These are phyloP conservation scores for Xylaria grammica DNA, from an alignment of 495 filamentous ascomycete species.

Conservation along the genomic window DNA sequence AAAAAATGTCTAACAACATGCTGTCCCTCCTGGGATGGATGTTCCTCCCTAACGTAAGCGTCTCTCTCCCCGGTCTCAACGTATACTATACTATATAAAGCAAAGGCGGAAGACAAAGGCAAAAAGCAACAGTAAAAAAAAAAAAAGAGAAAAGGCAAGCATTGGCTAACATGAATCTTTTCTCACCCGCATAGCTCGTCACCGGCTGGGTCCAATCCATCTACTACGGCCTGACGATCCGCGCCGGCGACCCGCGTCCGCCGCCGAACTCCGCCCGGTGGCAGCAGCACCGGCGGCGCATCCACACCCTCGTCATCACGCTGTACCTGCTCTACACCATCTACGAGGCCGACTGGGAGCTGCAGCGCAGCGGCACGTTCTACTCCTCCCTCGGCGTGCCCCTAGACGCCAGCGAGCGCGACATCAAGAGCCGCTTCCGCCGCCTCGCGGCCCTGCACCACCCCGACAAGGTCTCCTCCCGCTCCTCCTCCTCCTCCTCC, in stretches of 20 bases:
- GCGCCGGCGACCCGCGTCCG: constrained; percentile 85
- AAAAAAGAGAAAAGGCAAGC: background rate
- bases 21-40: constrained; percentile 82
- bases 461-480: constrained; percentile 74
- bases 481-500: background rate
- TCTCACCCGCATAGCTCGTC: constrained; percentile 61
- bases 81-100: background rate
- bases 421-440: constrained; percentile 83
- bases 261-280: constrained; percentile 72
- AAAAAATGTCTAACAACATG: constrained; percentile 45
- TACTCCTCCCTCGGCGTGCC: constrained; percentile 76
- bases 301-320: constrained; percentile 80
- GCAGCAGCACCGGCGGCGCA: constrained; percentile 73
- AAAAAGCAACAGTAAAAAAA: too few relatives aligned
- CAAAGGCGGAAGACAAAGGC: background rate
- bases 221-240: constrained; percentile 89
- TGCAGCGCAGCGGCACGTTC: constrained; percentile 73
- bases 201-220: constrained; percentile 78
- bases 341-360: constrained; percentile 85
- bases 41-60: constrained; percentile 74
- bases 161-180: constrained; percentile 16
- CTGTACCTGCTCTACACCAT: constrained; percentile 91
- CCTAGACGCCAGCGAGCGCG: constrained; percentile 69
- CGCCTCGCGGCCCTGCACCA: constrained; percentile 84
- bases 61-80: background rate